These are phyloP conservation scores for Acephala macrosclerotiorum DNA, from an alignment of 2,329 filamentous ascomycete genomes.

Conservation along the genomic window DNA sequence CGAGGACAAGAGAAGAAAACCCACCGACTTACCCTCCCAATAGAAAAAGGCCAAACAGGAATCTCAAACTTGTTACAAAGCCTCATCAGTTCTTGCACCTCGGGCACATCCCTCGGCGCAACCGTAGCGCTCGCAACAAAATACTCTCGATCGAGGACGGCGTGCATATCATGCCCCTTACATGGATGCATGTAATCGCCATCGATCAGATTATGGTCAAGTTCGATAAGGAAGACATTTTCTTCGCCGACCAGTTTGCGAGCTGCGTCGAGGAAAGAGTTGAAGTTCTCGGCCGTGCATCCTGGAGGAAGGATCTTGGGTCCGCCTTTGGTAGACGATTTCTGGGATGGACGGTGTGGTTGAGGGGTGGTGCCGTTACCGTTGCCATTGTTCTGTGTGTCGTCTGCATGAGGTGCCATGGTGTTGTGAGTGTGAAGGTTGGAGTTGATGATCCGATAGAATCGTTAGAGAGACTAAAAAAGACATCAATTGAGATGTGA, in stretches of 20 bases:
- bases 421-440: neutral
- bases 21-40: too few species aligned
- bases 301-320: conserved; percentile 28
- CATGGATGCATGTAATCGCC: conserved; percentile 26
- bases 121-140: conserved; percentile 39
- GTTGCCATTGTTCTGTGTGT: neutral
- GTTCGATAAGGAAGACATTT: conserved; percentile 23
- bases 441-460: too few species aligned
- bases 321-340: conserved; percentile 2
- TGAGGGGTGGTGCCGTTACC: neutral
- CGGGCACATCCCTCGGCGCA: too few species aligned
- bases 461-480: too few species aligned
- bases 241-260: conserved; percentile 7
- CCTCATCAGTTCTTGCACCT: too few species aligned
- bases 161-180: conserved; percentile 46
- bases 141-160: conserved; percentile 51
- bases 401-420: neutral
- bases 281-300: conserved; percentile 17
- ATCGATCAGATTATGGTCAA: conserved; percentile 20
- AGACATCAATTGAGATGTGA: too few species aligned
- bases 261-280: conserved; percentile 16
- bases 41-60: too few species aligned
- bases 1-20: too few species aligned
- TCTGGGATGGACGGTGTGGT: neutral
- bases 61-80: too few species aligned